phyloP scores from a whole-genome alignment of 805 yeast genomes.

The Lipomyces chichibuensis region DNA sequence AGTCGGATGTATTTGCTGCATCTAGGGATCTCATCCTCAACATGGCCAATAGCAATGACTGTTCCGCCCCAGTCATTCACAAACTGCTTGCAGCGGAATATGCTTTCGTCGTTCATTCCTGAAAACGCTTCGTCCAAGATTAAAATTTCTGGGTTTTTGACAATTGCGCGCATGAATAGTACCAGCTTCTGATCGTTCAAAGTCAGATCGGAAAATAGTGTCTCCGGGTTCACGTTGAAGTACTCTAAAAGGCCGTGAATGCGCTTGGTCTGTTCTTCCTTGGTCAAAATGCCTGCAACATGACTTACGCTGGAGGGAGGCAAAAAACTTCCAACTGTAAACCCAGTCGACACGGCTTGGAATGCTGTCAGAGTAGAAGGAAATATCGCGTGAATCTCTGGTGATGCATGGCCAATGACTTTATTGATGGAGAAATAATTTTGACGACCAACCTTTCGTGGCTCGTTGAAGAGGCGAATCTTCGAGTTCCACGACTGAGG shows the following conservation, averaged over 20 bases:
- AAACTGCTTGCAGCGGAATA: slow-evolving; percentile 58
- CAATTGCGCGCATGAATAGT: slow-evolving; percentile 73
- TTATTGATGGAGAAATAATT: slow-evolving; percentile 79
- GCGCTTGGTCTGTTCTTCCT: slow-evolving; percentile 44
- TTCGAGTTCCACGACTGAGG: slow-evolving; percentile 91
- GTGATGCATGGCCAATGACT: slow-evolving; percentile 83
- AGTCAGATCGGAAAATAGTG: slow-evolving; percentile 56
- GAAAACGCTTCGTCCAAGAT: slow-evolving; percentile 92
- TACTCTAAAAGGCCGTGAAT: slow-evolving; percentile 53
- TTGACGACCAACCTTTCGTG: slow-evolving; percentile 72
- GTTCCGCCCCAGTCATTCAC: slow-evolving; percentile 67
- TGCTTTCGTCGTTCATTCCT: slow-evolving; percentile 73
- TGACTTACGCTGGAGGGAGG: slow-evolving; percentile 52
- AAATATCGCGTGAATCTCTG: slow-evolving; percentile 88
- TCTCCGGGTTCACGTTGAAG: slow-evolving; percentile 52
- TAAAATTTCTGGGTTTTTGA: slow-evolving; percentile 75
- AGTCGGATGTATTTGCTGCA: slow-evolving; percentile 59
- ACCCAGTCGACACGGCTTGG: slow-evolving; percentile 73
- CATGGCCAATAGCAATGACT: slow-evolving; percentile 78
- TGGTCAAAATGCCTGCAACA: slow-evolving; percentile 25
- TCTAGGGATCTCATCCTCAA: slow-evolving; percentile 74
- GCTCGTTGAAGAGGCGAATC: slow-evolving; percentile 63
- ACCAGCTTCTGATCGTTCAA: slow-evolving; percentile 78
- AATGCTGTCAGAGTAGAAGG: slow-evolving; percentile 58
- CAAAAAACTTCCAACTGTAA: slow-evolving; percentile 63